These are phyloP conservation scores for Gypsophila paniculata DNA, from an alignment of 179 eudicot species.

Conservation along the genomic window DNA sequence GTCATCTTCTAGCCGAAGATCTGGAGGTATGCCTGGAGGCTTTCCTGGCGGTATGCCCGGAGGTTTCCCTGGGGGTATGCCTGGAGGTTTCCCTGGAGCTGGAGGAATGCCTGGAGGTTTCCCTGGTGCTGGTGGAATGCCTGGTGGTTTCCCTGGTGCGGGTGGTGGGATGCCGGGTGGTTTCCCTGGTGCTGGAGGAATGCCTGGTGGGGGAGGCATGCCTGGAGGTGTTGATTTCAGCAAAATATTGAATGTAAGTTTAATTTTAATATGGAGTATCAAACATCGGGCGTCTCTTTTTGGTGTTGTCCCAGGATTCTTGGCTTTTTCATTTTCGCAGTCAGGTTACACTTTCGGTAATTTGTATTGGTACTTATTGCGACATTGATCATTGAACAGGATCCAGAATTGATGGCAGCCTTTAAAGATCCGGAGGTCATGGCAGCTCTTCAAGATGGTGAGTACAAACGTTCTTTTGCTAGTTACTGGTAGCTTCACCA, in stretches of 20 bases:
- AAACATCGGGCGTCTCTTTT: background rate
- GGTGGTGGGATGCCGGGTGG: slow-evolving; percentile 52
- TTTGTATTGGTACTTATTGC: background rate
- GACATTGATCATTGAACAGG: slow-evolving; percentile 45
- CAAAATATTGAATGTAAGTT: slow-evolving; percentile 81
- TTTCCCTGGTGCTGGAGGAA: slow-evolving; percentile 50
- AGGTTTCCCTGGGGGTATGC: slow-evolving; percentile 58
- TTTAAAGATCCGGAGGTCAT: slow-evolving; percentile 92
- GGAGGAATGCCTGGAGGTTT: slow-evolving; percentile 25
- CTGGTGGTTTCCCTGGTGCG: slow-evolving; percentile 46
- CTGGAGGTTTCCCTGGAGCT: slow-evolving; percentile 55
- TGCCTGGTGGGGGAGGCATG: slow-evolving; percentile 64
- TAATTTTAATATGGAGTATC: background rate
- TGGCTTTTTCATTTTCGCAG: background rate
- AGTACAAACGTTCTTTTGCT: slow-evolving; percentile 17
- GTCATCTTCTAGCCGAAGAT: slow-evolving; percentile 62
- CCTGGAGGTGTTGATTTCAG: slow-evolving; percentile 72
- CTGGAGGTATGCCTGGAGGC: slow-evolving; percentile 47
- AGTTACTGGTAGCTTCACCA: background rate
- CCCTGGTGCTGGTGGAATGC: slow-evolving; percentile 51
- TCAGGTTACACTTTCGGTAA: background rate
- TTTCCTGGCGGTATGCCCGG: slow-evolving; percentile 55
- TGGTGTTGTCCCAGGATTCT: background rate
- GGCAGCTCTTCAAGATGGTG: slow-evolving; percentile 99
- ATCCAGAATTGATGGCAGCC: slow-evolving; percentile 93